A percentile compares a stretch with the other conserved stretches of the same genome.
Evolutionary conservation across 139 green algal genomes (phyloP).

Genomic region (Chara braunii): DNA sequence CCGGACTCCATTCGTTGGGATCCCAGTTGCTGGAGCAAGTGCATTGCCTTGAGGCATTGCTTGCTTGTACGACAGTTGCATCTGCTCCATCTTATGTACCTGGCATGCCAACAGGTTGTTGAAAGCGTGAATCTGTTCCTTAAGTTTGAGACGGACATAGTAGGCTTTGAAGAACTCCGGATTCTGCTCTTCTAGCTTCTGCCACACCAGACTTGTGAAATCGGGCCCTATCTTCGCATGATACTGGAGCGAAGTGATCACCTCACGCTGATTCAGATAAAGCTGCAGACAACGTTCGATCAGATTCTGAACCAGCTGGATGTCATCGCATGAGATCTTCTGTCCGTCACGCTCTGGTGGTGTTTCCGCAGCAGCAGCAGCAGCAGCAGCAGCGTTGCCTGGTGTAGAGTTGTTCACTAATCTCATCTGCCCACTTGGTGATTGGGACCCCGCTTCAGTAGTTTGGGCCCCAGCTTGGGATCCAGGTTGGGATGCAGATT

Average conservation of each 20-base stretch:
- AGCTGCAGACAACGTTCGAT: conserved; percentile 87
- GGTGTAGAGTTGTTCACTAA: too few species aligned
- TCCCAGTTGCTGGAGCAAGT: too few species aligned
- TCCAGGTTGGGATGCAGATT: too few species aligned
- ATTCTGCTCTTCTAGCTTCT: conserved; percentile 93
- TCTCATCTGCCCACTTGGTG: too few species aligned
- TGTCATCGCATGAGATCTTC: conserved; percentile 66
- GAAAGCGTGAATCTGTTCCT: conserved; percentile 88
- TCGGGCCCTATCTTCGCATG: conserved; percentile 67
- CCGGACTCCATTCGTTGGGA: too few species aligned
- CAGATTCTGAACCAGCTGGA: conserved; percentile 83
- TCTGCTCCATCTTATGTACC: conserved; percentile 3
- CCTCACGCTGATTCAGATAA: conserved; percentile 78
- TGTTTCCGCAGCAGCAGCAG: conserved; percentile 9
- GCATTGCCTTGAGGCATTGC: too few species aligned
- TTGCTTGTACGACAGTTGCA: too few species aligned
- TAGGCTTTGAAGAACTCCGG: conserved; percentile 81
- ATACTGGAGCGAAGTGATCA: conserved; percentile 62
- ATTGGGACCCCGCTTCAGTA: too few species aligned
- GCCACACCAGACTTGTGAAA: conserved; percentile 81
- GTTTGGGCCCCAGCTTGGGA: too few species aligned
- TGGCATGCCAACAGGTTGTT: conserved; percentile 54
- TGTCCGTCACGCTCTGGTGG: conserved; percentile 12
- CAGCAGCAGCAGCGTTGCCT: too few species aligned
- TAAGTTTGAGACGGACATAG: conserved; percentile 75